Base-by-base conservation (phyloP, 345 rosid genomes). In the Noccaea caerulescens region DNA sequence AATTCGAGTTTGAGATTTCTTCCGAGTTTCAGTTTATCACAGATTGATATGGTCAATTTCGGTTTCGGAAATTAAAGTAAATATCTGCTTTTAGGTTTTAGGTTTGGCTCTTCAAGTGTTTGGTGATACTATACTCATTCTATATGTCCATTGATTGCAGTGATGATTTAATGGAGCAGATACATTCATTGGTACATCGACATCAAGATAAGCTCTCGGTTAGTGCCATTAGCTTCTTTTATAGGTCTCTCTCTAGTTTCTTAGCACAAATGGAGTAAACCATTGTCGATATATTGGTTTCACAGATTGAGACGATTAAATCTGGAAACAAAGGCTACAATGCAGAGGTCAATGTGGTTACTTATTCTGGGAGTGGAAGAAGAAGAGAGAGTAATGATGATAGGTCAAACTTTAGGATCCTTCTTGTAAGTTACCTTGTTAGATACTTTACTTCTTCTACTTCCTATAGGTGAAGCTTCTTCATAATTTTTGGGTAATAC, bases 321-420 rank as follows among this genome's bases (percentile, higher is more conserved):
- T 74, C 87, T 36, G 86, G 79, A 54, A 94, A 86, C 81, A 84
- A 70, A 72, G 97, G 96, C 12, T 94, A 94, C 62, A 71, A 60
- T 41, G 85, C 98, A 3, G 85, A 87, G 83, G 60, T 91, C 30
- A 79, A 80, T 0, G 86, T 87, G 41, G 87, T 89, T 76, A 94
- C 98, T 33, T 94, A 85, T 74, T 72, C 73, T 79, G 80, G 72
- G 5, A 76, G 79, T 65, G 56, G 77, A 49, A 75, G 68, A 69
- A 53, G 77, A 49, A 75, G 68, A 69, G 85, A 82, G 10, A 45
- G 33, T 27, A 27, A 27, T 55, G 84, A 82, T 69, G 89, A 83
- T 27, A 70, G 80, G 64, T 83, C 97, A 5, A 87, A 87, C 85
- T 89, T 92, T 66, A 84, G 99, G 73, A 85, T 95, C 70, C 97